These are phyloP conservation scores for Alternaria gaisen DNA, from an alignment of 2,329 filamentous ascomycete species.

Conservation along the genomic window DNA sequence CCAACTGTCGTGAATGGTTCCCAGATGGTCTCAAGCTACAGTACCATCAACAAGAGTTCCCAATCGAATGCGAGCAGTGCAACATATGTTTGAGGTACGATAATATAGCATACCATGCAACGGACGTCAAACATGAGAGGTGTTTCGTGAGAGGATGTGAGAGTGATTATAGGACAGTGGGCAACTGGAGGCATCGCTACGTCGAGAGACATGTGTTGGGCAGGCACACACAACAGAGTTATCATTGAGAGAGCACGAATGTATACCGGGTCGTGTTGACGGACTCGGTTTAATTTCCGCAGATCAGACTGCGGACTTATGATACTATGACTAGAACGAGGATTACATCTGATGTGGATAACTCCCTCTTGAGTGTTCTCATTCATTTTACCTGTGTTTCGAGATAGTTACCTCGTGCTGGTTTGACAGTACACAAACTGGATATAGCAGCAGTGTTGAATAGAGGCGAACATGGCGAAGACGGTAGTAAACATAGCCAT, in stretches of 20 bases:
- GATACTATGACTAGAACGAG: not conserved
- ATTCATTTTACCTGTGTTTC: not conserved
- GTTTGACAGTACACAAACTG: not conserved
- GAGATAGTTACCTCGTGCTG: not conserved
- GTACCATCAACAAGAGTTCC: slow-evolving; percentile 23
- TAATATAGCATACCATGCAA: slow-evolving; percentile 26
- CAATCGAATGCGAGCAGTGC: slow-evolving; percentile 28
- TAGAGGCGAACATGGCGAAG: too few species aligned
- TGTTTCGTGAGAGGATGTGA: slow-evolving; percentile 35
- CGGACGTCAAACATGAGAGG: slow-evolving; percentile 23
- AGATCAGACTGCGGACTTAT: not conserved
- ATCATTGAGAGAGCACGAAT: slow-evolving; percentile 2
- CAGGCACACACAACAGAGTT: slow-evolving; percentile 5
- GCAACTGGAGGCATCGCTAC: slow-evolving; percentile 23
- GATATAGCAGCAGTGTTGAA: too few species aligned
- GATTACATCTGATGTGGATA: not conserved
- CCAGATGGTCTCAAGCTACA: slow-evolving; percentile 19
- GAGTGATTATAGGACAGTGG: slow-evolving; percentile 27
- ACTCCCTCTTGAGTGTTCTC: not conserved
- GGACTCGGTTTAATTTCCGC: not conserved
- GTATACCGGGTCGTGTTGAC: not conserved
- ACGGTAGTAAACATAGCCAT: too few species aligned
- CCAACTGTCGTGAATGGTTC: slow-evolving; percentile 27
- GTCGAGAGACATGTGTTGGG: slow-evolving; percentile 25
- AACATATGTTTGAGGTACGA: slow-evolving; percentile 28